Conservation (phyloP, 805 yeast species). For the Metschnikowia reukaufii region DNA sequence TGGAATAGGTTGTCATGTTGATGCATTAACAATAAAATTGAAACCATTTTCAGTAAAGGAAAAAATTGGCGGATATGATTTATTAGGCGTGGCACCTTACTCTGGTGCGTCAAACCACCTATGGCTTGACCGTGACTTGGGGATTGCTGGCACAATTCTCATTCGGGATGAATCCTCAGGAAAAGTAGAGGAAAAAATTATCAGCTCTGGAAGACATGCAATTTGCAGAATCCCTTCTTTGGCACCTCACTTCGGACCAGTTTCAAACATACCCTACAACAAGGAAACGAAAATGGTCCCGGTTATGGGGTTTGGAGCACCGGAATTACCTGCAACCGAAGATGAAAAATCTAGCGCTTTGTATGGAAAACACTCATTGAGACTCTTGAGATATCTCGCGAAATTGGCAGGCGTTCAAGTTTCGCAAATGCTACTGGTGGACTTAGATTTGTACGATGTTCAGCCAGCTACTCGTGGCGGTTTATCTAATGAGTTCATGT, state of each 20-base stretch:
- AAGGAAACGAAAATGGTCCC: constrained; percentile 42
- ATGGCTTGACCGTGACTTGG: constrained; percentile 46
- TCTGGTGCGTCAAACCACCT: constrained; percentile 35
- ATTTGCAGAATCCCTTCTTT: constrained; percentile 41
- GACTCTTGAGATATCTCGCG: constrained; percentile 34
- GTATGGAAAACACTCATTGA: constrained; percentile 31
- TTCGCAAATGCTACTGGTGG: constrained; percentile 29
- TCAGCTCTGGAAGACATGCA: constrained; percentile 36
- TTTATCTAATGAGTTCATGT: constrained; percentile 35
- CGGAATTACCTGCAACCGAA: constrained; percentile 22
- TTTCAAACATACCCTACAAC: constrained; percentile 30
- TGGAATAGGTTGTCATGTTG: constrained; percentile 36
- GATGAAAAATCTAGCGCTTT: constrained; percentile 31
- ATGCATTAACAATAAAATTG: constrained; percentile 38
- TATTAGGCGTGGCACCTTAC: constrained; percentile 43
- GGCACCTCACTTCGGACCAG: constrained; percentile 39
- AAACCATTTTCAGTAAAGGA: constrained; percentile 29
- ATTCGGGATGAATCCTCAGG: constrained; percentile 24
- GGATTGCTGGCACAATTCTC: constrained; percentile 40
- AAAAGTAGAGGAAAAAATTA: constrained; percentile 25
- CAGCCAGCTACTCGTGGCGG: constrained; percentile 41
- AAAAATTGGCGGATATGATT: constrained; percentile 32
- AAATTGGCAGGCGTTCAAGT: constrained; percentile 24
- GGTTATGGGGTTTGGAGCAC: constrained; percentile 29
- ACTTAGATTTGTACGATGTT: constrained; percentile 38